Evolutionary conservation across 2,329 filamentous ascomycete genomes (phyloP), one percentile per base, ranked within the genome.

Genomic region (Esteya vermicola): DNA sequence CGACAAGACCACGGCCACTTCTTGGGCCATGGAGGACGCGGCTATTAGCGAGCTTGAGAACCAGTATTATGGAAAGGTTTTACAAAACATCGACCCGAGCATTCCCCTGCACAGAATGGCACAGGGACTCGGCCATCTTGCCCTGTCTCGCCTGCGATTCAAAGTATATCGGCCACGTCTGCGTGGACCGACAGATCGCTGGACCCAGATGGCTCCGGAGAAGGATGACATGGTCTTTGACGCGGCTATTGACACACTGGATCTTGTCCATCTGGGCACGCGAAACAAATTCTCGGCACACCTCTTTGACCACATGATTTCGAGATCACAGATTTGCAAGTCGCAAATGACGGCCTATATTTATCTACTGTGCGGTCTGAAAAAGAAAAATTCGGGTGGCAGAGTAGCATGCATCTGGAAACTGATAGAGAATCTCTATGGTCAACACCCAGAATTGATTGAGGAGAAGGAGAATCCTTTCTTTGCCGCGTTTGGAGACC

Each of bases 71-170:
- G 35, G 45, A 7, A 54, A 52, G 10, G 52, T 42, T 31, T 33
- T 55, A 6, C 20, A 30, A 0, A 39, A 49, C 12, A 41, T 47
- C 20, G 56, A 58, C 18, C 42, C 39, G 9, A 39, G 47, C 1
- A 54, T 58, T 20, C 56, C 56, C 0, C 46, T 58, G 3, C 51
- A 58, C 16, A 41, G 44, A 0, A 9, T 56, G 3, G 44, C 51
- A 0, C 40, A 43, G 4, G 33, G 39, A 0, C 49, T 58, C 46
- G 51, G 50, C 0, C 51, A 46, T 2, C 36, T 56, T 4, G 45
- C 45, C 4, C 43, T 55, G 6, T 48, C 54, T 2, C 50, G 51
- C 9, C 49, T 59, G 38, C 49, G 53, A 0, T 57, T 57, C 36
- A 54, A 52, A 22, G 27, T 51, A 2, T 47, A 51, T 23, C 54